phyloP scores from a whole-genome alignment of 345 rosid genomes.

The Salix purpurea region DNA sequence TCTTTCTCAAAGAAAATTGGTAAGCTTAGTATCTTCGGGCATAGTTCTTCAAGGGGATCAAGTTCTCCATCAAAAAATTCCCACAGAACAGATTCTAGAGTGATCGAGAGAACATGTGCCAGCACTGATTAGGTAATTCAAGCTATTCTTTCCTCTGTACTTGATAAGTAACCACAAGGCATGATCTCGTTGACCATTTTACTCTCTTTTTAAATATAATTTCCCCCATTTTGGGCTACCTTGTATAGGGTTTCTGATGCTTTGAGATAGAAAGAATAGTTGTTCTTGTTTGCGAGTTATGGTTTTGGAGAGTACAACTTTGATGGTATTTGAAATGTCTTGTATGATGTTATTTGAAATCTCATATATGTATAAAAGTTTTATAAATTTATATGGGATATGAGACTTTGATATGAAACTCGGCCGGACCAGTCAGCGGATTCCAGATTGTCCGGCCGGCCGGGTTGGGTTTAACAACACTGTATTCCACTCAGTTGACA shows the following conservation, averaged over 20 bases:
- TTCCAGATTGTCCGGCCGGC: too few relatives aligned
- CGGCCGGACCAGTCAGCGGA: too few relatives aligned
- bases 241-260: conserved; percentile 50
- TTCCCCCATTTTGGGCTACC: conserved; percentile 12
- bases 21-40: conserved; percentile 71
- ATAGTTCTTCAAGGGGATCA: conserved; percentile 82
- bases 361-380: conserved; percentile 11
- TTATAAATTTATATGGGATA: conserved; percentile 1
- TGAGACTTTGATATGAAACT: too few relatives aligned
- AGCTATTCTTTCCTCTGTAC: conserved; percentile 13
- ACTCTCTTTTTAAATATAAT: not conserved
- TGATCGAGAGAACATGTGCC: conserved; percentile 72
- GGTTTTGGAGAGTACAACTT: conserved; percentile 10
- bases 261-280: conserved; percentile 24
- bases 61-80: conserved; percentile 90
- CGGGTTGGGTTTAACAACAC: too few relatives aligned
- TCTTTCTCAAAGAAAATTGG: conserved; percentile 88
- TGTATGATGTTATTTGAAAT: conserved; percentile 12
- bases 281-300: conserved; percentile 7
- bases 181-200: conserved; percentile 15
- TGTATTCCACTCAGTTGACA: not conserved
- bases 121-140: conserved; percentile 50
- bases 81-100: conserved; percentile 72
- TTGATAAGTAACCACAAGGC: conserved; percentile 25
- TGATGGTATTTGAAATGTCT: not conserved